These are phyloP conservation scores for Kodamaea jinghongensis DNA, from an alignment of 805 yeast genomes.

Conservation along the genomic window DNA sequence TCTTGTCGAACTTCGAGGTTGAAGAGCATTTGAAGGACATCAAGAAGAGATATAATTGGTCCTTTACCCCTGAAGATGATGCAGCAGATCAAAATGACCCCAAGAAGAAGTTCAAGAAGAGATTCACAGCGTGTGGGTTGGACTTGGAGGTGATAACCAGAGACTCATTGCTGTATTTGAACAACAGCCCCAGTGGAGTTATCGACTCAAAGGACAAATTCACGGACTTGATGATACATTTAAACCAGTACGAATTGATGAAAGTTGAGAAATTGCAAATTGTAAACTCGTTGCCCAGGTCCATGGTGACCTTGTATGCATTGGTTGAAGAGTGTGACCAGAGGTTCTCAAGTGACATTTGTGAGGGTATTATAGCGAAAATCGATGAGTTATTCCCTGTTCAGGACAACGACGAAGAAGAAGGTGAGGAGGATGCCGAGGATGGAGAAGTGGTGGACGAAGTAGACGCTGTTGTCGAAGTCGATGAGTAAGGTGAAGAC, in stretches of 20 bases:
- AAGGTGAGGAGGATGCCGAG: slow-evolving; percentile 23
- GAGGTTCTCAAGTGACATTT: slow-evolving; percentile 67
- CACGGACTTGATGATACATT: slow-evolving; percentile 39
- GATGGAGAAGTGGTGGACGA: slow-evolving; percentile 21
- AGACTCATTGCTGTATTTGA: slow-evolving; percentile 44
- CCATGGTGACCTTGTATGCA: slow-evolving; percentile 74
- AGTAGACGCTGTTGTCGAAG: slow-evolving; percentile 20
- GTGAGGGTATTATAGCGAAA: slow-evolving; percentile 56
- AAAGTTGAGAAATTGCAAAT: slow-evolving; percentile 84
- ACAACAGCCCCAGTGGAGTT: slow-evolving; percentile 22
- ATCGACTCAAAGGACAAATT: slow-evolving; percentile 24
- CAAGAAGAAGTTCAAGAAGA: slow-evolving; percentile 24
- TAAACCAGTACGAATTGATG: slow-evolving; percentile 57
- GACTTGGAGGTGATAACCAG: slow-evolving; percentile 49
- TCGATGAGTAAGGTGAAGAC: slow-evolving; percentile 11
- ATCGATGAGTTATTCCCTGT: slow-evolving; percentile 54
- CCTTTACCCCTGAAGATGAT: slow-evolving; percentile 33
- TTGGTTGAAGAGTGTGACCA: slow-evolving; percentile 91
- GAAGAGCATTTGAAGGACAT: slow-evolving; percentile 49
- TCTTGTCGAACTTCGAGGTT: slow-evolving; percentile 68
- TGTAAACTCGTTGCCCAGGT: slow-evolving; percentile 74
- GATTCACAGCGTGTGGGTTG: slow-evolving; percentile 40
- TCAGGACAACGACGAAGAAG: slow-evolving; percentile 28
- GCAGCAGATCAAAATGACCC: slow-evolving; percentile 21
- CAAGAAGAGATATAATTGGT: slow-evolving; percentile 48